Base-by-base conservation (phyloP, 768 basidiomycete species). In the Austroboletus festivus region DNA sequence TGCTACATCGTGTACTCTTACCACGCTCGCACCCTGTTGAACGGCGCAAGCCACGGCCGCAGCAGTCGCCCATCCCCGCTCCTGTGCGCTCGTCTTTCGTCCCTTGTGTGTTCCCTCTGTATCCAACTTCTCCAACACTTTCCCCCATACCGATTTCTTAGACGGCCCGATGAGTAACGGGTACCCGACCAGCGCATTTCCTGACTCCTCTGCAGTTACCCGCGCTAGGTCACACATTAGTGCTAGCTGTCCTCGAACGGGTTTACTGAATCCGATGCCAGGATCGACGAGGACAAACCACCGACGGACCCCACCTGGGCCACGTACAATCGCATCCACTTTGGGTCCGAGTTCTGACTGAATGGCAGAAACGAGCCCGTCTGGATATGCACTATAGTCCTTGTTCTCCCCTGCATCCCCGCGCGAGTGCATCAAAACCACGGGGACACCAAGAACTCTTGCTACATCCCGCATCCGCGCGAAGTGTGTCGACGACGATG, bases 181-280 rank as follows among this genome's bases (percentile, higher is more conserved):
- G 62, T 83, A 79, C 31, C 85, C 79, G 42, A 67, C 66, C 24
- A 88, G 68, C 3, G 73, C 70, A 51, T 85, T 87, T 37, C 66
- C 65, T 18, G 50, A 57, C 21, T 38, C 46, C 35, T 79, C 72
- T 2, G 71, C 73, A 0, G 76, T 79, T 35, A 89, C 63, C 42
- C 52, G 63, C 18, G 61, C 74, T 43, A 72, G 72, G 30, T 76
- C 56, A 10, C 83, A 75, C 42, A 98, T 64, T 11, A 95, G 58
- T 52, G 76, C 73, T 28, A 92, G 54, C 66, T 95, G 94, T 5
- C 78, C 90, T 23, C 83, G 76, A 3, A 83, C 63, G 0, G 82
- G 79, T 68, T 97, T 97, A 67, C 93, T 95, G 65, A 97, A 99
- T 28, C 96, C 95, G 44, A 98, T 71, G 0, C 95, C 95, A 3